Conservation (phyloP, 2,329 filamentous ascomycete genomes). For the Alternaria angustiovoidea region DNA sequence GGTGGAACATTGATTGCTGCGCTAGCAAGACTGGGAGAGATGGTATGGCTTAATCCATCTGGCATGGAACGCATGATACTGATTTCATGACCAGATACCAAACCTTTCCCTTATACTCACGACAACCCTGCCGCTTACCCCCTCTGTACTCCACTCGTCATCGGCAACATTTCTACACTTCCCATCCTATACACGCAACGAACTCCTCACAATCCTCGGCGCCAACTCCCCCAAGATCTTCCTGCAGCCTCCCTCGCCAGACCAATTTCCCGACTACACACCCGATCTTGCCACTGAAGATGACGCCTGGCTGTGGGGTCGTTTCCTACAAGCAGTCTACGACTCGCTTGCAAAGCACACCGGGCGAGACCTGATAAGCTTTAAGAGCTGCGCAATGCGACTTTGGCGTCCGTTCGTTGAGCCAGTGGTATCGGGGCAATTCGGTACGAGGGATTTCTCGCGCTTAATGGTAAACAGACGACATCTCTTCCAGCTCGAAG, state of each 20-base stretch:
- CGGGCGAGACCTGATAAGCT: slow-evolving; percentile 78
- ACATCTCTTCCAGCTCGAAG: slow-evolving; percentile 75
- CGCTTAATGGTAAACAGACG: slow-evolving; percentile 78
- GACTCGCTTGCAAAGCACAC: slow-evolving; percentile 85
- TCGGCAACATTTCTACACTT: slow-evolving; percentile 83
- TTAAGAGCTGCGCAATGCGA: slow-evolving; percentile 72
- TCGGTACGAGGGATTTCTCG: slow-evolving; percentile 81
- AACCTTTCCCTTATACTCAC: slow-evolving; percentile 80
- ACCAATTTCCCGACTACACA: slow-evolving; percentile 58
- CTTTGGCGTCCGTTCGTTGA: slow-evolving; percentile 87
- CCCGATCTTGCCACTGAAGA: slow-evolving; percentile 60
- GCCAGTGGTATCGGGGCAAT: slow-evolving; percentile 77
- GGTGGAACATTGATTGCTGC: slow-evolving; percentile 81
- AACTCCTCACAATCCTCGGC: slow-evolving; percentile 79
- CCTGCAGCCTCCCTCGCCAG: slow-evolving; percentile 41
- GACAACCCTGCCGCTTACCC: slow-evolving; percentile 73
- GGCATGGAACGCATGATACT: background rate
- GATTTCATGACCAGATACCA: slow-evolving; percentile 68
- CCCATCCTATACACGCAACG: slow-evolving; percentile 80
- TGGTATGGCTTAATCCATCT: slow-evolving; percentile 61
- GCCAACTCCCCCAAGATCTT: slow-evolving; percentile 58
- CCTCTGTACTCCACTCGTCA: slow-evolving; percentile 70
- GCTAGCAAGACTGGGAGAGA: slow-evolving; percentile 80
- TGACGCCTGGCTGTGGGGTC: slow-evolving; percentile 76
- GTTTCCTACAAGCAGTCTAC: slow-evolving; percentile 85